Evolutionary conservation across 78 protist genomes (phyloP), one percentile per base, ranked within the genome.

Genomic region (Cyanophora paradoxa): DNA sequence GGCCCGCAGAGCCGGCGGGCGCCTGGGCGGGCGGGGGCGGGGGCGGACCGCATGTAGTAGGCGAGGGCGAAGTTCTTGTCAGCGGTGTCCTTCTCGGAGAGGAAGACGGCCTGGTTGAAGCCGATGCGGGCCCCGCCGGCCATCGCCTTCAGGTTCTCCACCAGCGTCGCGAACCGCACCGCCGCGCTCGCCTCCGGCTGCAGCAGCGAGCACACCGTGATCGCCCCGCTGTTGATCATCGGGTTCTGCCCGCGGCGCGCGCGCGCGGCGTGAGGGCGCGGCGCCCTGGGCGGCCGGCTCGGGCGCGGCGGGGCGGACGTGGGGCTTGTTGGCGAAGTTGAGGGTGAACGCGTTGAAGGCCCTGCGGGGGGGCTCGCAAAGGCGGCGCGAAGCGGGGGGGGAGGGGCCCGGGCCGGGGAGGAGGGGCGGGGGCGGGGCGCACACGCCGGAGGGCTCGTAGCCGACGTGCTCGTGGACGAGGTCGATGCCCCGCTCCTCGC

Each of bases 171-270:
- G 58, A 39, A 2, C 73, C 4, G 11, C 54, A 3, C 61, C 10
- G 10, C 19, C 41, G 20, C 6, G 28, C 16, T 11, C 41, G 59
- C 22, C 26, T 39, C 69, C 7, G 48, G 61, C 24, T 69, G 3
- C 39, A 84, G 8, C 26, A 84, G 20, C 11, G 78, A 48, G 70
- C 68, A 59, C 16, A 48, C 0, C 46, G 78, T 54, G 63, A 83
- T 78, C n/a, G 90, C 90, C 6, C 90, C 90, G 11, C 86, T 30
- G 82, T 86, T 86, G 57, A 70, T 72, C 52, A 76, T 11, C 44
- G 90, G 88, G 41, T 86, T 86, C n/a, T n/a, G n/a, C n/a, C n/a
- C n/a, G n/a, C n/a, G n/a, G n/a, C n/a, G n/a, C n/a, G n/a, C n/a
- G n/a, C n/a, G n/a, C n/a, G n/a, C n/a, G n/a, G n/a, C n/a, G n/a